phyloP scores from a whole-genome alignment of 2,329 filamentous ascomycete genomes.

The Trichoderma atrobrunneum region DNA sequence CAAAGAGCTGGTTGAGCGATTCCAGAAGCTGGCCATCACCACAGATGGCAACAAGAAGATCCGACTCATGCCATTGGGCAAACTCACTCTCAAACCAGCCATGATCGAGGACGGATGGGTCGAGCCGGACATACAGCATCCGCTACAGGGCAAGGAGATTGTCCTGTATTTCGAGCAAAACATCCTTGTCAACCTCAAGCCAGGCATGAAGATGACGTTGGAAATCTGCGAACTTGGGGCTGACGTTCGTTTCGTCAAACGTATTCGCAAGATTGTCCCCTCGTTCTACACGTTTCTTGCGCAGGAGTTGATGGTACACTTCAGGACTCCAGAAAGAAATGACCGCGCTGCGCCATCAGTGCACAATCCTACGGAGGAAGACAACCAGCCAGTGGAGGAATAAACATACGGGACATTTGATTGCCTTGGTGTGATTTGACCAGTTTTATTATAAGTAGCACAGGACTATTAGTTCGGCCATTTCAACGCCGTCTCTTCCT shows the following conservation, averaged over 20 bases:
- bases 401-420: neutral
- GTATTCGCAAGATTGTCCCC: slow-evolving; percentile 52
- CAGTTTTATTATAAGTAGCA: neutral
- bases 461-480: neutral
- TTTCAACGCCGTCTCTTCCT: neutral
- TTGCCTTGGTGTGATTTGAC: neutral
- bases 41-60: neutral
- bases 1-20: slow-evolving; percentile 39
- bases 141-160: slow-evolving; percentile 26
- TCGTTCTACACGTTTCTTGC: slow-evolving; percentile 64
- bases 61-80: slow-evolving; percentile 43
- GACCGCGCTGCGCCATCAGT: slow-evolving; percentile 47
- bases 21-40: slow-evolving; percentile 42
- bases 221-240: slow-evolving; percentile 60
- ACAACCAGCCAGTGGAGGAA: slow-evolving; percentile 23
- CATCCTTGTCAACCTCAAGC: slow-evolving; percentile 49
- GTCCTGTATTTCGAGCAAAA: slow-evolving; percentile 66
- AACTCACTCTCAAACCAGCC: slow-evolving; percentile 43
- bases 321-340: slow-evolving; percentile 54
- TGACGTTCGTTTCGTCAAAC: slow-evolving; percentile 64
- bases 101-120: slow-evolving; percentile 49
- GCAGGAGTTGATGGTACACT: slow-evolving; percentile 67
- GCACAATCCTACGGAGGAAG: slow-evolving; percentile 32
- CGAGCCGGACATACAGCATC: slow-evolving; percentile 27
- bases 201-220: slow-evolving; percentile 62